Evolutionary conservation across 2,329 filamentous ascomycete species (phyloP).

Genomic region (Sordariomycetes sp.): DNA sequence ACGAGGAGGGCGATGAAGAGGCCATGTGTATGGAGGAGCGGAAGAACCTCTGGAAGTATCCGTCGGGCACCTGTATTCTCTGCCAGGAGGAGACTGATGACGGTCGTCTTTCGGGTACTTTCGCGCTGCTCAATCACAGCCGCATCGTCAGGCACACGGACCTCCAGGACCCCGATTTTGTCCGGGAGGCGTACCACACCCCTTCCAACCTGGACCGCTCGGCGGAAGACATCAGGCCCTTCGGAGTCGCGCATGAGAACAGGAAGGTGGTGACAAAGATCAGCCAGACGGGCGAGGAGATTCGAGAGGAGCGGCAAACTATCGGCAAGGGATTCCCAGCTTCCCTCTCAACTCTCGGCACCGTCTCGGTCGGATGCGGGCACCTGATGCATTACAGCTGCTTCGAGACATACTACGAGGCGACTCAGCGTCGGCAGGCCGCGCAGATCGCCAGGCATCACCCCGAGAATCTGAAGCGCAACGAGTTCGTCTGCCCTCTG

Average conservation of each 20-base stretch:
- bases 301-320: slow-evolving; percentile 63
- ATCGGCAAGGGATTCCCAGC: slow-evolving; percentile 83
- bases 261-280: slow-evolving; percentile 64
- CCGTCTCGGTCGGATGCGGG: slow-evolving; percentile 82
- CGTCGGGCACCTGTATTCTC: slow-evolving; percentile 82
- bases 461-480: slow-evolving; percentile 63
- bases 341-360: slow-evolving; percentile 52
- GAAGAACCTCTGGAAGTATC: slow-evolving; percentile 72
- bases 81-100: slow-evolving; percentile 96
- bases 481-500: slow-evolving; percentile 91
- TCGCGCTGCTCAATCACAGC: slow-evolving; percentile 79
- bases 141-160: slow-evolving; percentile 79
- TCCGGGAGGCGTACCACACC: slow-evolving; percentile 68
- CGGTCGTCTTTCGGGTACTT: slow-evolving; percentile 78
- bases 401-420: slow-evolving; percentile 82
- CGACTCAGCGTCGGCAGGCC: slow-evolving; percentile 69
- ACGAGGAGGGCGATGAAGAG: slow-evolving; percentile 54
- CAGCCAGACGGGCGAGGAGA: slow-evolving; percentile 55
- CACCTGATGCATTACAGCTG: slow-evolving; percentile 98
- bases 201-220: slow-evolving; percentile 75
- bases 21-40: slow-evolving; percentile 47
- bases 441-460: slow-evolving; percentile 93
- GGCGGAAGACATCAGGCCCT: slow-evolving; percentile 71
- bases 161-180: slow-evolving; percentile 65
- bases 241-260: slow-evolving; percentile 84